A percentile compares a stretch with the other conserved stretches of the same genome.
phyloP scores from a whole-genome alignment of 257 asterid species.

The Parsonsia alboflavescens region DNA sequence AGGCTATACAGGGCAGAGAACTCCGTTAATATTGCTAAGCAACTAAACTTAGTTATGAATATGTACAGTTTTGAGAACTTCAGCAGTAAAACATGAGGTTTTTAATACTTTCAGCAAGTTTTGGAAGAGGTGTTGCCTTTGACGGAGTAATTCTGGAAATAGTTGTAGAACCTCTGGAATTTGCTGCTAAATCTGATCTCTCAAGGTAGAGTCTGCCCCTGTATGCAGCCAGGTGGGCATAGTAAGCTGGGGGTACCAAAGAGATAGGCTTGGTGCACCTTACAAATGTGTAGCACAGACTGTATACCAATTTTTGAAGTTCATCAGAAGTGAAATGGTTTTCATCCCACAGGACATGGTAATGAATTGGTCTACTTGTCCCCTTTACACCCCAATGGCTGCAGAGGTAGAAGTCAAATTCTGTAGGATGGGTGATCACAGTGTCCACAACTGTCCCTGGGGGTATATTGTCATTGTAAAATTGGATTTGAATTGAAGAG shows the following conservation, averaged over 20 bases:
- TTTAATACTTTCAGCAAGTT: constrained; percentile 70
- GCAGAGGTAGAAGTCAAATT: constrained; percentile 87
- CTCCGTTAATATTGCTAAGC: constrained; percentile 7
- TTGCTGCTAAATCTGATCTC: constrained; percentile 34
- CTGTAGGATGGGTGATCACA: constrained; percentile 71
- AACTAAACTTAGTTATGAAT: constrained; percentile 2
- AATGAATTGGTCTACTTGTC: constrained; percentile 85
- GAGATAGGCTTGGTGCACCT: constrained; percentile 97
- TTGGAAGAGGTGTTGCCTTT: constrained; percentile 65
- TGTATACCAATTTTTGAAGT: constrained; percentile 75
- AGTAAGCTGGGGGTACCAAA: constrained; percentile 88
- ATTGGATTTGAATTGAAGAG: constrained; percentile 16
- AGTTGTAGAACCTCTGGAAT: constrained; percentile 2
- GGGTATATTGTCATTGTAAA: constrained; percentile 53
- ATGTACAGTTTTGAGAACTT: constrained; percentile 13
- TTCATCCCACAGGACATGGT: constrained; percentile 89
- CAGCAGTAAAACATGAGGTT: constrained; percentile 93
- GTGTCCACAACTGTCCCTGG: constrained; percentile 97
- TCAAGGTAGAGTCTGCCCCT: constrained; percentile 85
- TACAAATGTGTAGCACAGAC: constrained; percentile 87
- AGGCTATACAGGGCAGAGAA: constrained; percentile 8
- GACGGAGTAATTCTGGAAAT: constrained; percentile 59
- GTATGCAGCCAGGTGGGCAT: constrained; percentile 93
- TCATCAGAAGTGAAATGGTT: constrained; percentile 84
- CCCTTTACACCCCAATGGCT: constrained; percentile 98